phyloP scores from a whole-genome alignment of 1,284 basidiomycete species.

The Xerocomus nothofagi region DNA sequence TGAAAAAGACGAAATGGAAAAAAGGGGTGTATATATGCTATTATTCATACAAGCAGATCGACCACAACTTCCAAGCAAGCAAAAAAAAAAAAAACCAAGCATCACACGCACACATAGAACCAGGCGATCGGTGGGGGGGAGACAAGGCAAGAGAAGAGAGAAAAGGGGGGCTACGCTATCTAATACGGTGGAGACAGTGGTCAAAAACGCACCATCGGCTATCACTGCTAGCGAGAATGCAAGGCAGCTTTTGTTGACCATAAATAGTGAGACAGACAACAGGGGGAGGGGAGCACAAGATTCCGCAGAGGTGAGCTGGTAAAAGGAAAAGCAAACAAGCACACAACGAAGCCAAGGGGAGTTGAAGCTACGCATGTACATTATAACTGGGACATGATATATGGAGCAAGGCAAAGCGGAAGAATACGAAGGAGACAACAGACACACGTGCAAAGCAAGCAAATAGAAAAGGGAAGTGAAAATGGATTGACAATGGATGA shows the following conservation, averaged over 20 bases:
- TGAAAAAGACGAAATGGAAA: no score
- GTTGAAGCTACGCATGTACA: constrained; percentile 13
- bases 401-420: constrained; percentile 8
- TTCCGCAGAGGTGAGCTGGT: constrained; percentile 16
- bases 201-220: background rate
- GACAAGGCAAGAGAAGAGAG: background rate
- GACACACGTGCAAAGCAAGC: background rate
- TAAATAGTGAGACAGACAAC: constrained; percentile 22
- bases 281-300: background rate
- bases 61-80: background rate
- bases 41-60: constrained; percentile 17
- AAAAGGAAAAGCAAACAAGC: background rate
- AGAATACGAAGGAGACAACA: constrained; percentile 2
- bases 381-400: constrained; percentile 11
- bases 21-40: constrained; percentile 8
- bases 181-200: background rate
- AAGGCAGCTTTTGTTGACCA: constrained; percentile 26
- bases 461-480: constrained; percentile 1
- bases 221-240: constrained; percentile 1
- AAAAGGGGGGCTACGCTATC: background rate
- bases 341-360: constrained; percentile 2
- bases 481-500: constrained; percentile 10
- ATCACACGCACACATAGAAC: background rate
- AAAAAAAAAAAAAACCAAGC: background rate
- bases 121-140: background rate